These are phyloP conservation scores for Claviceps sp. DNA, from an alignment of 2,329 filamentous ascomycete genomes.

Conservation along the genomic window DNA sequence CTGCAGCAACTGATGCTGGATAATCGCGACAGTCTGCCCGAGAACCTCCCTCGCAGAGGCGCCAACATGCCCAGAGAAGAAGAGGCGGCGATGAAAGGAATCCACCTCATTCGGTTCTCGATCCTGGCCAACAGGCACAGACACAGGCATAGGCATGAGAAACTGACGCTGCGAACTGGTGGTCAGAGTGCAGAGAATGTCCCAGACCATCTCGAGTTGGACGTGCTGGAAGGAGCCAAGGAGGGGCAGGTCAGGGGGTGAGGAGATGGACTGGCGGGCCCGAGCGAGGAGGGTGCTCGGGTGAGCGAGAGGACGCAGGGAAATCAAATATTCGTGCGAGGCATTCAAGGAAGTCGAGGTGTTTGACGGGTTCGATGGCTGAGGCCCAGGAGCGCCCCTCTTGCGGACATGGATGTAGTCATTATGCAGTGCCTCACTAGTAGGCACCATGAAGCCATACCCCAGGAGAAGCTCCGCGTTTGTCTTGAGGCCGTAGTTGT, in stretches of 20 bases:
- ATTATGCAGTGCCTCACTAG: slow-evolving; percentile 37
- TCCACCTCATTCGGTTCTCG: slow-evolving; percentile 14
- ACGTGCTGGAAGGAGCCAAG: slow-evolving; percentile 34
- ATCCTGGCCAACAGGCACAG: slow-evolving; percentile 7
- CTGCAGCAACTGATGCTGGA: slow-evolving; percentile 29
- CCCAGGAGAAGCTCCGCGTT: slow-evolving; percentile 57
- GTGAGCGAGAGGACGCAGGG: slow-evolving; percentile 33
- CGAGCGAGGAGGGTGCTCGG: slow-evolving; percentile 33
- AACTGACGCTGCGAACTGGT: slow-evolving; percentile 19
- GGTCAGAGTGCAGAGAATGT: slow-evolving; percentile 29
- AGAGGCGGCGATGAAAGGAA: slow-evolving; percentile 11
- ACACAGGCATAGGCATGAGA: slow-evolving; percentile 10
- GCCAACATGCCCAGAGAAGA: slow-evolving; percentile 19
- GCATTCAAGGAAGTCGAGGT: slow-evolving; percentile 4
- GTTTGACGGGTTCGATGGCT: too few relatives aligned
- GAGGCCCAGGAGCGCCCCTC: slow-evolving; percentile 14
- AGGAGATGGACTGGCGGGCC: slow-evolving; percentile 22
- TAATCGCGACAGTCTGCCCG: slow-evolving; percentile 24
- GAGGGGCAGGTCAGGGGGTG: slow-evolving; percentile 9
- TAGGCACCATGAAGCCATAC: slow-evolving; percentile 47
- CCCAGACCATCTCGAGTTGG: slow-evolving; percentile 38
- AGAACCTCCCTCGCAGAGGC: slow-evolving; percentile 16
- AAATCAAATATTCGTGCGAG: slow-evolving; percentile 36
- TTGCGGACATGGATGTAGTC: slow-evolving; percentile 46
- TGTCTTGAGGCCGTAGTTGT: slow-evolving; percentile 63